A percentile compares a stretch with the other conserved stretches of the same genome.
These are phyloP conservation scores for Schizochytrium sp. DNA, from an alignment of 108 stramenopile genomes.

Conservation along the genomic window DNA sequence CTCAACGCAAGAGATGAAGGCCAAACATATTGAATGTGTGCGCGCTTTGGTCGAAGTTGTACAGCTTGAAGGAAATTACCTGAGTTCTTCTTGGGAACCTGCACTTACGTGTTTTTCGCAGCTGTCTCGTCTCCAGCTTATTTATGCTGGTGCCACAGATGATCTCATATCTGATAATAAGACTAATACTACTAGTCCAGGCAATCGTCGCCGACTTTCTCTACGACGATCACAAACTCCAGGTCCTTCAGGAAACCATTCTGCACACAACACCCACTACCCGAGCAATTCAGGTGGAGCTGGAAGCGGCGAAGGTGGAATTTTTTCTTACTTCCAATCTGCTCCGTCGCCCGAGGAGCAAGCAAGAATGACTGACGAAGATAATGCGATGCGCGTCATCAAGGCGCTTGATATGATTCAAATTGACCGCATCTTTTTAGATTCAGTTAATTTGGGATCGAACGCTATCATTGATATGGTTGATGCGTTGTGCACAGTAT, in stretches of 20 bases:
- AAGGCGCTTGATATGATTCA: slow-evolving; percentile 59
- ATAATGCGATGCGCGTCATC: slow-evolving; percentile 59
- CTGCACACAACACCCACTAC: background rate
- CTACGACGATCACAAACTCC: background rate
- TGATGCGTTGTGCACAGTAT: slow-evolving; percentile 59
- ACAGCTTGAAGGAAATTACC: slow-evolving; percentile 86
- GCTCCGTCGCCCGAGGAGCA: slow-evolving; percentile 42
- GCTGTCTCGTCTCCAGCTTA: slow-evolving; percentile 81
- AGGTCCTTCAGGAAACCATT: no score
- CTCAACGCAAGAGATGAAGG: slow-evolving; percentile 83
- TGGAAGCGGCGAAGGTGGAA: background rate
- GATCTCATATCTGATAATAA: slow-evolving; percentile 31
- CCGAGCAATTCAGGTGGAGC: background rate
- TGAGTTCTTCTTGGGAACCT: slow-evolving; percentile 90
- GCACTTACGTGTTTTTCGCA: slow-evolving; percentile 90
- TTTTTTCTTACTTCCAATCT: slow-evolving; percentile 61
- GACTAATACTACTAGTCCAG: slow-evolving; percentile 65
- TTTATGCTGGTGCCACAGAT: slow-evolving; percentile 69
- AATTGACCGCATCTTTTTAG: slow-evolving; percentile 63
- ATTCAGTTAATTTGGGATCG: slow-evolving; percentile 55
- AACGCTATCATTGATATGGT: slow-evolving; percentile 60
- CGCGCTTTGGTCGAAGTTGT: slow-evolving; percentile 87
- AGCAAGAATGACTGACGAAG: slow-evolving; percentile 61
- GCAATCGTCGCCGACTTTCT: background rate
- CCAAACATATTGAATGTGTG: slow-evolving; percentile 87